phyloP scores from a whole-genome alignment of 2,329 filamentous ascomycete genomes.

The Pseudocercospora eumusae region DNA sequence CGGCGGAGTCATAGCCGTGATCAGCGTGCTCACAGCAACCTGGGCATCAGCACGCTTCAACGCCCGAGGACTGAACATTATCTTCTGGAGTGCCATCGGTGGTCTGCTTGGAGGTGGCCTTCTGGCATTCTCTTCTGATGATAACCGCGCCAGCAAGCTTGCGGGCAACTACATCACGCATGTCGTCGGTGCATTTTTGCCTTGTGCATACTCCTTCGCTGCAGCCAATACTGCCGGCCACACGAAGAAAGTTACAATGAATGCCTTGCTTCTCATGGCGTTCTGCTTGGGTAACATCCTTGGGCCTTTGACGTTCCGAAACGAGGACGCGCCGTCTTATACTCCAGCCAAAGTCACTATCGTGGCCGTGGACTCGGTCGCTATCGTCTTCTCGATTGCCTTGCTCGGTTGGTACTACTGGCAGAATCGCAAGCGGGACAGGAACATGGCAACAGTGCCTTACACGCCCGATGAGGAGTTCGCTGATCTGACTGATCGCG shows the following conservation, averaged over 20 bases:
- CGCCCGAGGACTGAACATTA: slow-evolving; percentile 41
- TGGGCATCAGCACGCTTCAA: slow-evolving; percentile 36
- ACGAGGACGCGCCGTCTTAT: slow-evolving; percentile 42
- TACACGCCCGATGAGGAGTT: slow-evolving; percentile 20
- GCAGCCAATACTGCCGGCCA: slow-evolving; percentile 36
- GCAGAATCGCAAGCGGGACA: background rate
- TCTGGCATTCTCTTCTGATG: slow-evolving; percentile 43
- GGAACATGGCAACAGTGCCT: background rate
- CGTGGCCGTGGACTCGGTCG: slow-evolving; percentile 25
- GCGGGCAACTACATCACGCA: slow-evolving; percentile 45
- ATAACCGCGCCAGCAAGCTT: slow-evolving; percentile 43
- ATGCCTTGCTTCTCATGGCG: slow-evolving; percentile 46
- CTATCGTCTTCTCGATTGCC: slow-evolving; percentile 12
- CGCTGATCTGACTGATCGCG: slow-evolving; percentile 53
- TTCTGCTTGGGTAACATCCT: slow-evolving; percentile 41
- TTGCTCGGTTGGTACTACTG: background rate
- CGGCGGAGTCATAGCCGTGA: slow-evolving; percentile 20
- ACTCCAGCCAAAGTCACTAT: slow-evolving; percentile 48
- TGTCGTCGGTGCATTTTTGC: slow-evolving; percentile 37
- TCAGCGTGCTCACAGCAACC: slow-evolving; percentile 32
- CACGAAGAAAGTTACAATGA: slow-evolving; percentile 49
- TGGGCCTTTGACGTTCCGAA: slow-evolving; percentile 43
- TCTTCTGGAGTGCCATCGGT: slow-evolving; percentile 38
- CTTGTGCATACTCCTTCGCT: slow-evolving; percentile 36
- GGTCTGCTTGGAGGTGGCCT: slow-evolving; percentile 21